Percentiles rank a stretch among this genome's conserved stretches.
Conservation (phyloP, 148 eudicot genomes). For the Nyssa sinensis region DNA sequence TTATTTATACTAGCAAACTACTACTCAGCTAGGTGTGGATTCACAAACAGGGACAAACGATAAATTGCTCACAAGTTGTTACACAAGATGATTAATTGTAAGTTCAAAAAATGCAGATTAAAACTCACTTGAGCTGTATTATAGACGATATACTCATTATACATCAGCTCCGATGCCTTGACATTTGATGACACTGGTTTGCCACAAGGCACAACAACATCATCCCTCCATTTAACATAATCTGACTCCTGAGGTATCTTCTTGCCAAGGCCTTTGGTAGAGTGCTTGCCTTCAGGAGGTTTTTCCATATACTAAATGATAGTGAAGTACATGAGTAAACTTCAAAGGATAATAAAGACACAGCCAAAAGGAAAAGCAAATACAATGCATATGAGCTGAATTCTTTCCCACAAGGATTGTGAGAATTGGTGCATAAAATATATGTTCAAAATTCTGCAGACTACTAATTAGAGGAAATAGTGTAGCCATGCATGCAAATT, state of each 20-base stretch:
- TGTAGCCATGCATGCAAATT: neutral
- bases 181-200: constrained; percentile 79
- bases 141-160: constrained; percentile 95
- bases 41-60: neutral
- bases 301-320: constrained; percentile 73
- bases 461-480: too few species aligned
- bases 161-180: constrained; percentile 77
- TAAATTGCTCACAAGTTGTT: neutral
- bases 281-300: constrained; percentile 91
- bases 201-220: constrained; percentile 93
- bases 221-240: constrained; percentile 74
- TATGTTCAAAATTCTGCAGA: too few species aligned
- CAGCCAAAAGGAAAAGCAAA: neutral
- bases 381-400: too few species aligned
- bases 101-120: too few species aligned
- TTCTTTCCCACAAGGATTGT: neutral
- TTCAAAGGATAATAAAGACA: neutral
- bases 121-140: constrained; percentile 87
- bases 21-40: neutral
- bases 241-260: constrained; percentile 70
- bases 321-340: constrained; percentile 4
- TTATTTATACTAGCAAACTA: too few species aligned
- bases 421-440: neutral
- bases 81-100: neutral
- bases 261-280: constrained; percentile 97